Conservation (phyloP, 1,284 basidiomycete species). For the Clitocybe nebularis region DNA sequence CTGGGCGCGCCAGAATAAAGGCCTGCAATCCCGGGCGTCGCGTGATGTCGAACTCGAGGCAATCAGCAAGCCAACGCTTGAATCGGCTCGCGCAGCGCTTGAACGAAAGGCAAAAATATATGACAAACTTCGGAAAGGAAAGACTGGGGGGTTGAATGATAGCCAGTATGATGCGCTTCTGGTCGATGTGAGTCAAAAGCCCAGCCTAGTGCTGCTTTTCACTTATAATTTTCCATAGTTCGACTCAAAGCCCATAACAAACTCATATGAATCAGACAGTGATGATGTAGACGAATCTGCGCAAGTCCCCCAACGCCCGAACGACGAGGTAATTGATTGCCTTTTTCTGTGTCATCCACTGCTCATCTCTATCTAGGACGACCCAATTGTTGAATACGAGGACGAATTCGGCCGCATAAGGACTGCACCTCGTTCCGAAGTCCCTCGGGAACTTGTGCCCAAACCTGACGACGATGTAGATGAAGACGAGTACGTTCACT, state of each 20-base stretch:
- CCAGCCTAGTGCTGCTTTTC: background rate
- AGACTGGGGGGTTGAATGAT: constrained; percentile 75
- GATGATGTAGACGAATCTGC: constrained; percentile 74
- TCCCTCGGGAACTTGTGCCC: constrained; percentile 63
- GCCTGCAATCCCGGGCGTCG: constrained; percentile 55
- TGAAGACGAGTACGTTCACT: constrained; percentile 50
- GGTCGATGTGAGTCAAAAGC: constrained; percentile 72
- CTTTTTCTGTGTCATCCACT: background rate
- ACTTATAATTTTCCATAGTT: constrained; percentile 46
- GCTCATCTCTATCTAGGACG: constrained; percentile 39
- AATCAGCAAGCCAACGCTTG: constrained; percentile 62
- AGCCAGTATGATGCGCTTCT: constrained; percentile 72
- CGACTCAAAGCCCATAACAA: constrained; percentile 56
- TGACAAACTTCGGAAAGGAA: constrained; percentile 76
- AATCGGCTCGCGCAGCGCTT: constrained; percentile 62
- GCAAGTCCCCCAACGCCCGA: constrained; percentile 46
- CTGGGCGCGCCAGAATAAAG: constrained; percentile 72
- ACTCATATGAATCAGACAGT: constrained; percentile 59
- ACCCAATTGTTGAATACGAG: constrained; percentile 79
- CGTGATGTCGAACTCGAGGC: constrained; percentile 67
- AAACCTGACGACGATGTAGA: constrained; percentile 36
- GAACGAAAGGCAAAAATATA: constrained; percentile 83
- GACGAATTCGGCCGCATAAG: constrained; percentile 83
- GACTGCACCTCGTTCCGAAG: constrained; percentile 66
- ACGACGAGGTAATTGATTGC: constrained; percentile 34